A percentile compares a stretch with the other conserved stretches of the same genome.
Conservation (phyloP, 2,329 filamentous ascomycete genomes). For the Celoporthe dispersa region DNA sequence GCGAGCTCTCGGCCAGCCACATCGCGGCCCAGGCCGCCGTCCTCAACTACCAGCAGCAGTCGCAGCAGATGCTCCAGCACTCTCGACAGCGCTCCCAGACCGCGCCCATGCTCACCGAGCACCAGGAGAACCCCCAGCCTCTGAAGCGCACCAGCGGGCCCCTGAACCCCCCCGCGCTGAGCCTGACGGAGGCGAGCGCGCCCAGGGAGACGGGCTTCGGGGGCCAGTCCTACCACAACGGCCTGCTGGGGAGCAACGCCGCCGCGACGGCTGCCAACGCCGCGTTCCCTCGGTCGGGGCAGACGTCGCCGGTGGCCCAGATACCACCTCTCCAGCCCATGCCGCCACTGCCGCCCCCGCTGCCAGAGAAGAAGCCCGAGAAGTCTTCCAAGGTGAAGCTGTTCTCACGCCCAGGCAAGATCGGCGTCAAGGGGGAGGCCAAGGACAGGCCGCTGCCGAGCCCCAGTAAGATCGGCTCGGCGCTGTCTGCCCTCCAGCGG, state of each 20-base stretch:
- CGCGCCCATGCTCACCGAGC: slow-evolving; percentile 60
- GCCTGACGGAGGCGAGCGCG: slow-evolving; percentile 67
- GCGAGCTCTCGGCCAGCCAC: slow-evolving; percentile 67
- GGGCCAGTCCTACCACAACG: slow-evolving; percentile 61
- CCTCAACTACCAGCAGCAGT: slow-evolving; percentile 59
- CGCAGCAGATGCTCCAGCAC: slow-evolving; percentile 53
- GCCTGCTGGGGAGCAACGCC: slow-evolving; percentile 62
- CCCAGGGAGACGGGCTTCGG: slow-evolving; percentile 62
- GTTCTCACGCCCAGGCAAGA: slow-evolving; percentile 78
- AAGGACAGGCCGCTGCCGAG: slow-evolving; percentile 73
- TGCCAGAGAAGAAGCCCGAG: slow-evolving; percentile 67
- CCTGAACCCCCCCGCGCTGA: slow-evolving; percentile 65
- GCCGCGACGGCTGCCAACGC: slow-evolving; percentile 73
- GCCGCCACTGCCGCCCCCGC: slow-evolving; percentile 45
- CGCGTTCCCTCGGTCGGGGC: slow-evolving; percentile 70
- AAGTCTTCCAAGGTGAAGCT: slow-evolving; percentile 78
- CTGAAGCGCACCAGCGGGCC: slow-evolving; percentile 54
- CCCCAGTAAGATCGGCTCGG: slow-evolving; percentile 71
- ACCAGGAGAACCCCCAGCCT: slow-evolving; percentile 41
- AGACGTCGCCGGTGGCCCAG: slow-evolving; percentile 50
- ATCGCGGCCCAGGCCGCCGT: slow-evolving; percentile 81
- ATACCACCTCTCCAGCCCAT: slow-evolving; percentile 42
- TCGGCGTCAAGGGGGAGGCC: slow-evolving; percentile 69
- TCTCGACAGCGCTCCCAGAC: slow-evolving; percentile 75
- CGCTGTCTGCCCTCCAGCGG: slow-evolving; percentile 67